Evolutionary conservation across 306 rosid species (phyloP), one percentile per base, ranked within the genome.

Genomic region (Herpetospermum pedunculosum): DNA sequence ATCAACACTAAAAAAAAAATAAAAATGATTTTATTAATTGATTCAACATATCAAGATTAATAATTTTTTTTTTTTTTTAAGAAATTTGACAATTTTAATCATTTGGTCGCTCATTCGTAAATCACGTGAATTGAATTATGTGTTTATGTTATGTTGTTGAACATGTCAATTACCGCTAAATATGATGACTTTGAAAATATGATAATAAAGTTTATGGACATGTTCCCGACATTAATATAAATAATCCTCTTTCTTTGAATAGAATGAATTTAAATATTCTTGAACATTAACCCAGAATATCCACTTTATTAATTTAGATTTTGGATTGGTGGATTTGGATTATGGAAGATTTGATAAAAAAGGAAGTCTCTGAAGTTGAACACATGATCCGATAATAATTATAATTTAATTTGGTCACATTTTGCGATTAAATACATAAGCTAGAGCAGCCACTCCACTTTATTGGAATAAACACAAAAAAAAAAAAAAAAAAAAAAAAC

Each of bases 381-480:
- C 43, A 11, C 44, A 62, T 32, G 70, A 64, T 64, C 29, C 70
- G 1, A 64, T 64, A 37, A 35, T 10, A 64, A 64, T 64, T n/a
- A 37, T 38, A 37, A 19, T 37, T 26, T 40, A 41, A 65, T 65
- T 19, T 19, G 16, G 30, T 64, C 3, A 19, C 16, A 32, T 60
- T 64, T 3, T 19, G 71, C 9, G 16, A 19, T 64, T 37, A 64
- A 38, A 64, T 37, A 21, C 32, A 38, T 47, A n/a, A n/a, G n/a
- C 34, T 23, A 62, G 15, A 5, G 35, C 72, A 67, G 72, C 72
- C 72, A 23, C 72, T 41, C 72, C 72, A 23, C 72, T 41, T 40
- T 67, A 41, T 67, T 40, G 72, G 53, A 41, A 67, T 63, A n/a
- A 37, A n/a, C 68, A 60, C 12, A 60, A 59, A 60, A 34, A 23